Base-by-base conservation (phyloP, 75 land plant species). In the Cunninghamia lanceolata region DNA sequence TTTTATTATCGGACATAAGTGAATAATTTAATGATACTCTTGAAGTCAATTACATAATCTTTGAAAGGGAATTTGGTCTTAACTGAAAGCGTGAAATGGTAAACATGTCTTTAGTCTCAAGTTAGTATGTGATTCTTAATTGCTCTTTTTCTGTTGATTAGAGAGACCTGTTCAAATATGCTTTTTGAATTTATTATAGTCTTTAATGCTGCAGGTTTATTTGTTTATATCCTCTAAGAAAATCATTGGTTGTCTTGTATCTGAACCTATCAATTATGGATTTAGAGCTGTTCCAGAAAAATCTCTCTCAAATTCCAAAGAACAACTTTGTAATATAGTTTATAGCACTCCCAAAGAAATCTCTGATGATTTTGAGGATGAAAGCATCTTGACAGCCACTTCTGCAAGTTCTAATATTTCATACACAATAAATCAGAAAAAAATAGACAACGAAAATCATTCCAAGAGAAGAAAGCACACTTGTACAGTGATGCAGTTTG, bases 191-290 rank as follows among this genome's bases (percentile, higher is more conserved):
- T 25, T 42, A 40, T 39, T 42, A 76, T 17, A 79, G 46, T 40
- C 43, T 40, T 43, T 9, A 34, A 71, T 39, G 28, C 36, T 85
- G 84, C 94, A 96, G 99, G 95, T 92, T 16, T 96, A 96, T 86
- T 85, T 98, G 15, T 96, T 88, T 87, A 90, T 98, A 43, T 93
- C 91, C 14, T 88, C 93, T 25, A 92, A 93, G 73, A 93, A 92
- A 76, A 75, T 98, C 50, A 91, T 90, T 70, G 99, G 99, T 53
- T 94, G 95, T 85, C 88, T 94, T 25, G 88, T 98, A 80, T 93
- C 91, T 28, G 99, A 98, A 90, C 91, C 92, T 28, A 96, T 96
- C 86, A 87, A 85, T 66, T 66, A 83, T 50, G 99, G 95, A 2
- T 89, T 84, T 80, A 92, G 78, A 80, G 80, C 94, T 34, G 45